phyloP scores from a whole-genome alignment of 495 filamentous ascomycete genomes.

The Aspergillus asperescens region DNA sequence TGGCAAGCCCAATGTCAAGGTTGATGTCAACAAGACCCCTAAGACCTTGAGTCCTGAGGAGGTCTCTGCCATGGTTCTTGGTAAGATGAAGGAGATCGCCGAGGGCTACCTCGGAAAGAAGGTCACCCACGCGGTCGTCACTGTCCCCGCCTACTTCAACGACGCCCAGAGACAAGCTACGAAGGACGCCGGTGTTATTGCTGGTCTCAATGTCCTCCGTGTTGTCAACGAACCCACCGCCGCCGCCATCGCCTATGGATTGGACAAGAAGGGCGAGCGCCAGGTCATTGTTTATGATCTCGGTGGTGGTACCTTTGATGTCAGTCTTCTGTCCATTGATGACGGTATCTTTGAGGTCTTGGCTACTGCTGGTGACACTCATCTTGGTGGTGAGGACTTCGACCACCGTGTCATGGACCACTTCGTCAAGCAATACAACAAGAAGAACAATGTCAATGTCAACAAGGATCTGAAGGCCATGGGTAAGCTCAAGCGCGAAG shows the following conservation, averaged over 20 bases:
- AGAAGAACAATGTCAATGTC: slow-evolving; percentile 91
- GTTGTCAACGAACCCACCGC: slow-evolving; percentile 95
- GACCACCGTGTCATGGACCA: slow-evolving; percentile 97
- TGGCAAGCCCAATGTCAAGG: slow-evolving; percentile 74
- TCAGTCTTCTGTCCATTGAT: slow-evolving; percentile 95
- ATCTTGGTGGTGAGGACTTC: slow-evolving; percentile 99
- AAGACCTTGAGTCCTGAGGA: slow-evolving; percentile 84
- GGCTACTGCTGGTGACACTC: slow-evolving; percentile 98
- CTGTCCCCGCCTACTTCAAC: slow-evolving; percentile 98
- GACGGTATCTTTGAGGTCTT: slow-evolving; percentile 96
- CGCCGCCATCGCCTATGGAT: slow-evolving; percentile 80
- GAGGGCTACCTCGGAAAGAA: slow-evolving; percentile 91
- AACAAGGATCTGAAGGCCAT: slow-evolving; percentile 96
- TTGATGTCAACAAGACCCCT: slow-evolving; percentile 65
- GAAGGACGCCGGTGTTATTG: slow-evolving; percentile 93
- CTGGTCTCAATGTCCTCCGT: slow-evolving; percentile 93
- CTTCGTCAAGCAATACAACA: slow-evolving; percentile 98
- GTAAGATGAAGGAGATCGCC: slow-evolving; percentile 97
- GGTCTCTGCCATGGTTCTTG: slow-evolving; percentile 79
- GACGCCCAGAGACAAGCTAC: slow-evolving; percentile 97
- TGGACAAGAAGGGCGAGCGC: slow-evolving; percentile 79
- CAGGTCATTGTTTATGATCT: slow-evolving; percentile 97
- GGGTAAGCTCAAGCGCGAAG: slow-evolving; percentile 99
- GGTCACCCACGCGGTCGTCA: slow-evolving; percentile 95
- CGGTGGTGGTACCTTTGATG: slow-evolving; percentile 99